These are phyloP conservation scores for Suhomyces atakaporum DNA, from an alignment of 1,139 yeast genomes.

Conservation along the genomic window DNA sequence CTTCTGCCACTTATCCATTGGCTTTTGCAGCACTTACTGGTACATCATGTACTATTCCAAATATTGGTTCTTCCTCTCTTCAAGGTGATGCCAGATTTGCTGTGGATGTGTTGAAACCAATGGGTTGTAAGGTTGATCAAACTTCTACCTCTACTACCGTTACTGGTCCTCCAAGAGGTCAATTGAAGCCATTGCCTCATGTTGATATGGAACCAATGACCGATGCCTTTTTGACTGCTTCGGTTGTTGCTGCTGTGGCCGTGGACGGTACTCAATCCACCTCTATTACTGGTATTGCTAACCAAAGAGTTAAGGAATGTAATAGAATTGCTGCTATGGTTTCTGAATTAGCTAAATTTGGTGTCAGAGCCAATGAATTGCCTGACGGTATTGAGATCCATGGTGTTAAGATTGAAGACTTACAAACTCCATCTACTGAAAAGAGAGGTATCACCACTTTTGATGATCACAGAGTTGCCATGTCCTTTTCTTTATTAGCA, in stretches of 20 bases:
- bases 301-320: conserved; percentile 97
- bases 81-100: conserved; percentile 99
- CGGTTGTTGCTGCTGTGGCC: conserved; percentile 95
- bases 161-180: conserved; percentile 77
- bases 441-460: conserved; percentile 68
- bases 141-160: conserved; percentile 86
- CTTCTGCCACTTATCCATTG: conserved; percentile 95
- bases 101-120: conserved; percentile 84
- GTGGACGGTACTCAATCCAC: conserved; percentile 54
- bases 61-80: conserved; percentile 85
- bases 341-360: conserved; percentile 82
- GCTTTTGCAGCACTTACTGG: conserved; percentile 99
- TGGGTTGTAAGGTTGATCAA: conserved; percentile 92
- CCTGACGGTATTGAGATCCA: conserved; percentile 90
- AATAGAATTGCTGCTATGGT: conserved; percentile 96
- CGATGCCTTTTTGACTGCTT: conserved; percentile 95
- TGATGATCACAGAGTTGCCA: conserved; percentile 98
- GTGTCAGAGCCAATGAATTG: conserved; percentile 79
- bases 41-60: conserved; percentile 88
- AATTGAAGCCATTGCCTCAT: conserved; percentile 64
- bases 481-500: conserved; percentile 91
- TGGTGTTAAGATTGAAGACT: conserved; percentile 55
- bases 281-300: conserved; percentile 91
- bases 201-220: conserved; percentile 99
- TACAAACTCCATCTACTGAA: conserved; percentile 51